Base-by-base conservation (phyloP, 495 filamentous ascomycete genomes). In the Penicillium crystallinum region DNA sequence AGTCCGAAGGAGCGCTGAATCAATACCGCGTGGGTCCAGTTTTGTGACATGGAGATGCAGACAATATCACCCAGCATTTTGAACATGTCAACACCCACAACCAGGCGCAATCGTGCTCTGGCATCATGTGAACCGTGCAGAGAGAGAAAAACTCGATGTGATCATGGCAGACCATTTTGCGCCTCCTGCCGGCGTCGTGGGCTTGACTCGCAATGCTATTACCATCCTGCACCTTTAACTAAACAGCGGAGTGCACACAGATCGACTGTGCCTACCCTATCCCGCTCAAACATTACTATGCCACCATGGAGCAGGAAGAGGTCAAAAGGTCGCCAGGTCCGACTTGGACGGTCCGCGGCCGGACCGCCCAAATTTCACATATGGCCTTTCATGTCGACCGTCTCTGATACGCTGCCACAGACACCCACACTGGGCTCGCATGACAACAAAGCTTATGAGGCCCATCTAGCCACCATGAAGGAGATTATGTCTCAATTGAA, bases 121-220 rank as follows among this genome's bases (percentile, higher is more conserved):
- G 59, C 59, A 27, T 62, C 59, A 15, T 62, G 59, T 46, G 55
- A 62, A 23, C 55, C 55, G 33, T 62, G 59, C 6, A 44, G 59
- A 21, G 37, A 53, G 37, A 33, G 42, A 17, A 62, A 62, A 21
- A 49, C 12, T 25, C 43, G 55, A 23, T 62, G 59, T 44, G 59
- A 62, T 42, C 59, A 62, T 15, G 27, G 35, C 0, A 55, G 53
- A 33, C 59, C 59, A 25, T 17, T 62, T 34, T 62, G 59, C 22
- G 55, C 52, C 6, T 49, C 52, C 31, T 62, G 59, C 30, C 43
- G 15, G 14, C 55, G 55, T 19, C 55, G 59, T 21, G 47, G 52
- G 11, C 36, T 52, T 19, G 51, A 53, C 12, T 55, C 55, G 31
- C 38, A 21, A 18, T 62, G 59, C 52, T 58, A 30, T 10, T 62